A percentile compares a stretch with the other conserved stretches of the same genome.
phyloP scores from a whole-genome alignment of 495 filamentous ascomycete species.

The Penicillium desertorum region DNA sequence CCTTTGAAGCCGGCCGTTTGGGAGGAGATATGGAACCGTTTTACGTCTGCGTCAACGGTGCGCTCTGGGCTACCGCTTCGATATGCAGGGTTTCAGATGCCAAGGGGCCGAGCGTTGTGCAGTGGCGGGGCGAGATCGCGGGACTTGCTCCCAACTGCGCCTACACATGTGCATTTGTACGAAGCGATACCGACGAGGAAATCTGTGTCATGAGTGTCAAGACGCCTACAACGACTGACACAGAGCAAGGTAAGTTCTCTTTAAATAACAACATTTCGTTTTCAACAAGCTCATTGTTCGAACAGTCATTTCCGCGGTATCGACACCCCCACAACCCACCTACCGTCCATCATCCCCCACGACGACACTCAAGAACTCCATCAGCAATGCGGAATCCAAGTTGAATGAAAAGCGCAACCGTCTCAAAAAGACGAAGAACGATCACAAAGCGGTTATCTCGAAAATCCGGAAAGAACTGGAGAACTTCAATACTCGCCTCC shows the following conservation, averaged over 20 bases:
- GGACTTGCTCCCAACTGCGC: slow-evolving; percentile 82
- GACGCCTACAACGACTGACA: slow-evolving; percentile 68
- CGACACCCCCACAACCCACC: slow-evolving; percentile 54
- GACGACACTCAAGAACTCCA: slow-evolving; percentile 85
- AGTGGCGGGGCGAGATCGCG: slow-evolving; percentile 83
- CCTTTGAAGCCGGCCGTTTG: slow-evolving; percentile 35
- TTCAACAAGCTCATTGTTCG: slow-evolving; percentile 8
- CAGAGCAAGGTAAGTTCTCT: slow-evolving; percentile 56
- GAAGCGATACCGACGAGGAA: slow-evolving; percentile 67
- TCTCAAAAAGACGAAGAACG: slow-evolving; percentile 72
- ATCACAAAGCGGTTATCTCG: slow-evolving; percentile 70
- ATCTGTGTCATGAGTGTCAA: slow-evolving; percentile 78
- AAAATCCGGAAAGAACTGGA: slow-evolving; percentile 78
- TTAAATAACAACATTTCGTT: neutral
- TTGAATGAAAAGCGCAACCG: slow-evolving; percentile 73
- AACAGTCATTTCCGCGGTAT: slow-evolving; percentile 42
- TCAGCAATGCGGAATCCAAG: slow-evolving; percentile 74
- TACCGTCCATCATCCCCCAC: slow-evolving; percentile 82
- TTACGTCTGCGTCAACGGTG: slow-evolving; percentile 84
- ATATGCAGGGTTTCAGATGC: slow-evolving; percentile 56
- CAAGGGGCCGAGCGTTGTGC: slow-evolving; percentile 50
- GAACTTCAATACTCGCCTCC: slow-evolving; percentile 63
- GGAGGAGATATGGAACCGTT: slow-evolving; percentile 68
- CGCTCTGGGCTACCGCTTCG: slow-evolving; percentile 79
- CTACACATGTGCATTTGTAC: slow-evolving; percentile 82